Percentiles rank a stretch among this genome's conserved stretches.
Evolutionary conservation across 768 basidiomycete genomes (phyloP).

Genomic region (Chlorophyllum brunneum): DNA sequence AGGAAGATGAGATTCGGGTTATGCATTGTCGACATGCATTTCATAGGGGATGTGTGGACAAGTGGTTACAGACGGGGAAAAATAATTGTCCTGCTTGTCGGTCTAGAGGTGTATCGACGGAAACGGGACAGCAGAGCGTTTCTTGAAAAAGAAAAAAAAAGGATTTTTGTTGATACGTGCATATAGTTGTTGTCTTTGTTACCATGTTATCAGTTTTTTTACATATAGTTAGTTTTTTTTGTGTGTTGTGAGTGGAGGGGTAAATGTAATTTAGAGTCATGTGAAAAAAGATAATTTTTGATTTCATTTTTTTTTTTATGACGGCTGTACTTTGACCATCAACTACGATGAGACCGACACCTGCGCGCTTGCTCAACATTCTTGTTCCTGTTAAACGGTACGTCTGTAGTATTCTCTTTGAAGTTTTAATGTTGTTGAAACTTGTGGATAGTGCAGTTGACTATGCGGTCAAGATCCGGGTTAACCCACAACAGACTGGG

Average conservation of each 20-base stretch:
- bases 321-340: not conserved
- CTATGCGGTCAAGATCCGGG: conserved; percentile 98
- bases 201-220: not conserved
- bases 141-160: too few relatives aligned
- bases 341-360: conserved; percentile 69
- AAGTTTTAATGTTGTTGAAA: not conserved
- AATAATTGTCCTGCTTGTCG: conserved; percentile 95
- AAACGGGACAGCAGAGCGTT: too few relatives aligned
- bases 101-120: conserved; percentile 29
- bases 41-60: conserved; percentile 85
- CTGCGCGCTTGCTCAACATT: conserved; percentile 73
- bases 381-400: conserved; percentile 94
- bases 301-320: not conserved
- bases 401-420: conserved; percentile 15
- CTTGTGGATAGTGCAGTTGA: conserved; percentile 72
- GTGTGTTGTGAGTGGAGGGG: not conserved
- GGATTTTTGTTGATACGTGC: not conserved
- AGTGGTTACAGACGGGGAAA: conserved; percentile 78
- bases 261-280: not conserved
- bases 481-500: conserved; percentile 92
- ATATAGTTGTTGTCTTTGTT: not conserved
- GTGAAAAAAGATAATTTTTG: too few relatives aligned
- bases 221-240: not conserved
- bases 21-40: conserved; percentile 87
- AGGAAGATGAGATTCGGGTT: conserved; percentile 75